Conservation (phyloP, 345 rosid genomes). For the Aquilaria malaccensis region DNA sequence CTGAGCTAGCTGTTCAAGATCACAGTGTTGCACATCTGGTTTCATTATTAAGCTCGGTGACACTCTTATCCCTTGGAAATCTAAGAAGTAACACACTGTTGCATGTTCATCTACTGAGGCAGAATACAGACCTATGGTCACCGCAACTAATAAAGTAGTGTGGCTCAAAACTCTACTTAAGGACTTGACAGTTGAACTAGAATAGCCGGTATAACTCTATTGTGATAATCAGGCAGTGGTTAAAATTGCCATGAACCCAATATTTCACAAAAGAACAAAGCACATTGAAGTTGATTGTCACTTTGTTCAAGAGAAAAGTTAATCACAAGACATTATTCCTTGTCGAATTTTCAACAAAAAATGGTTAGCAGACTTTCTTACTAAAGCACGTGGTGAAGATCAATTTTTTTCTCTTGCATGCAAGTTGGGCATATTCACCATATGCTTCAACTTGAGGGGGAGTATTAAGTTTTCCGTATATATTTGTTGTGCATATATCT, state of each 20-base stretch:
- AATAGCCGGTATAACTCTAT: not conserved
- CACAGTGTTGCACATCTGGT: not conserved
- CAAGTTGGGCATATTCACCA: constrained; percentile 6
- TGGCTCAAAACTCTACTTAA: too few relatives aligned
- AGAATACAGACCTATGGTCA: too few relatives aligned
- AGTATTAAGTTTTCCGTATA: too few relatives aligned
- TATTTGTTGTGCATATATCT: too few relatives aligned
- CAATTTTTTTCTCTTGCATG: not conserved
- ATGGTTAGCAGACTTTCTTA: not conserved
- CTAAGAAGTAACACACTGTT: too few relatives aligned
- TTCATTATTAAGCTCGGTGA: not conserved
- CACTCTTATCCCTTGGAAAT: not conserved
- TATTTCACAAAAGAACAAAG: not conserved
- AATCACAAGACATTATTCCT: not conserved
- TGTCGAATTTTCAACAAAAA: not conserved
- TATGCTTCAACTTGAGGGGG: constrained; percentile 5
- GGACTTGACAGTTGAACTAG: not conserved
- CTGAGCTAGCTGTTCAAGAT: not conserved
- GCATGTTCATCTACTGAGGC: too few relatives aligned
- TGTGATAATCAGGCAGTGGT: not conserved
- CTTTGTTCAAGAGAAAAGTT: not conserved
- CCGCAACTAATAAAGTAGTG: too few relatives aligned
- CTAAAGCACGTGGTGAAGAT: not conserved
- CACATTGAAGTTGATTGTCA: too few relatives aligned
- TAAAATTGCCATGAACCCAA: not conserved